These are phyloP conservation scores for Mycena kentingensis DNA, from an alignment of 768 basidiomycete species.

Conservation along the genomic window DNA sequence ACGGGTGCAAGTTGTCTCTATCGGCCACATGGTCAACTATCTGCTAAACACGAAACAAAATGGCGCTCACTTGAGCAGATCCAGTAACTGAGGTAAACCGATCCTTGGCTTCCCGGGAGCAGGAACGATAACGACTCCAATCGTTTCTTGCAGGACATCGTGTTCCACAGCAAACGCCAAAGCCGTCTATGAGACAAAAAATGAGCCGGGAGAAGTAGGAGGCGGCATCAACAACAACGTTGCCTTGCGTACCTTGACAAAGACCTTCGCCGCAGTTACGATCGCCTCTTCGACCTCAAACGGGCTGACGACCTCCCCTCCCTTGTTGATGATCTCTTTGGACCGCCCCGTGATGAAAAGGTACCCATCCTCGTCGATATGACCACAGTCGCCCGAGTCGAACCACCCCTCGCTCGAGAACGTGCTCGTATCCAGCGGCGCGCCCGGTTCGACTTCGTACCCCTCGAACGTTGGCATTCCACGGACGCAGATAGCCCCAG, in stretches of 20 bases:
- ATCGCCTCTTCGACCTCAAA: slow-evolving; percentile 65
- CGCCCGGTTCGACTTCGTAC: slow-evolving; percentile 48
- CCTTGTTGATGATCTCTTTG: slow-evolving; percentile 63
- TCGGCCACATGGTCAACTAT: not conserved
- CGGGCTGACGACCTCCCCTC: slow-evolving; percentile 62
- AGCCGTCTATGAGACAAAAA: slow-evolving; percentile 28
- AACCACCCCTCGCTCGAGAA: slow-evolving; percentile 57
- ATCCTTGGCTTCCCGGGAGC: slow-evolving; percentile 36
- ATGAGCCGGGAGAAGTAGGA: not conserved
- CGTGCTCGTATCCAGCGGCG: slow-evolving; percentile 46
- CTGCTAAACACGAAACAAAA: not conserved
- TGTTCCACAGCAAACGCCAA: slow-evolving; percentile 50
- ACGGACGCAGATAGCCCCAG: slow-evolving; percentile 56
- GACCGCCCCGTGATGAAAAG: slow-evolving; percentile 57
- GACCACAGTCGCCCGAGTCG: slow-evolving; percentile 50
- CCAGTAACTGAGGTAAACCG: slow-evolving; percentile 43
- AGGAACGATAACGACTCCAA: slow-evolving; percentile 47
- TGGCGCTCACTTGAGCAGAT: slow-evolving; percentile 37
- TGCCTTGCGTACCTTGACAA: slow-evolving; percentile 36
- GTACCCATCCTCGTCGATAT: slow-evolving; percentile 49
- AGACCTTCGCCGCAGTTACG: slow-evolving; percentile 40
- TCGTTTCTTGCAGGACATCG: slow-evolving; percentile 49
- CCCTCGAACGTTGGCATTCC: slow-evolving; percentile 56
- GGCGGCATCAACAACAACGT: not conserved
- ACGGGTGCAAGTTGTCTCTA: slow-evolving; percentile 48